phyloP scores from a whole-genome alignment of 768 basidiomycete genomes.

The Naganishia kalamii region DNA sequence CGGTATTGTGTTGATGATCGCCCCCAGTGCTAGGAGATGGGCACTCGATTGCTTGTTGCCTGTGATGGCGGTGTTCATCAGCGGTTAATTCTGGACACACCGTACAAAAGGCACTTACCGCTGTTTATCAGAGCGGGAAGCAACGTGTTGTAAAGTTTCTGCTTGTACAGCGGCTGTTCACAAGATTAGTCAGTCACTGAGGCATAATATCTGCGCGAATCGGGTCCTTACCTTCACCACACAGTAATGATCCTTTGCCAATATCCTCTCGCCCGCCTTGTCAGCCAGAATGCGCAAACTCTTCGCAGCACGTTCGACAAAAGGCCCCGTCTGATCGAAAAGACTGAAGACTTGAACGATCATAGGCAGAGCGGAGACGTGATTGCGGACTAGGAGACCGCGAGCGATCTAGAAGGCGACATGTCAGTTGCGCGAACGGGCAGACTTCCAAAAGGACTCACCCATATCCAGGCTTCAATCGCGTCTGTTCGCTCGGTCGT shows the following conservation, averaged over 20 bases:
- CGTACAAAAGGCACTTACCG: constrained; percentile 48
- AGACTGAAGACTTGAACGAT: constrained; percentile 63
- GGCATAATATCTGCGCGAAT: background rate
- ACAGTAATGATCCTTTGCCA: constrained; percentile 73
- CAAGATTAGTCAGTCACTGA: background rate
- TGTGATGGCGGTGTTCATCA: constrained; percentile 2
- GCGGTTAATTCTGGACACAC: background rate
- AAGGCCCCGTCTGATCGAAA: constrained; percentile 50
- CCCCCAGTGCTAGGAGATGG: constrained; percentile 74
- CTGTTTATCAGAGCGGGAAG: constrained; percentile 70
- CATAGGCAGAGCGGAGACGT: constrained; percentile 56
- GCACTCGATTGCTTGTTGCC: constrained; percentile 53
- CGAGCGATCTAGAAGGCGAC: constrained; percentile 60
- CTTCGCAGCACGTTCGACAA: constrained; percentile 69
- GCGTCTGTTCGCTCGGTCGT: constrained; percentile 51
- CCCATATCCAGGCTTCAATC: constrained; percentile 65
- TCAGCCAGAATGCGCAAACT: constrained; percentile 60
- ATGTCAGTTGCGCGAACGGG: background rate
- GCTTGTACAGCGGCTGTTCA: constrained; percentile 48
- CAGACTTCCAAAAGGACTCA: constrained; percentile 41
- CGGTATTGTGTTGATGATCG: constrained; percentile 71
- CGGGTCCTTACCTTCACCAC: constrained; percentile 61
- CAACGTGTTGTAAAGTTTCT: constrained; percentile 59
- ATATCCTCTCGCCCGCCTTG: constrained; percentile 56
- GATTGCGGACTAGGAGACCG: constrained; percentile 68